Base-by-base conservation (phyloP, 805 yeast genomes). In the Hemisphaericaspora nanyangensis region DNA sequence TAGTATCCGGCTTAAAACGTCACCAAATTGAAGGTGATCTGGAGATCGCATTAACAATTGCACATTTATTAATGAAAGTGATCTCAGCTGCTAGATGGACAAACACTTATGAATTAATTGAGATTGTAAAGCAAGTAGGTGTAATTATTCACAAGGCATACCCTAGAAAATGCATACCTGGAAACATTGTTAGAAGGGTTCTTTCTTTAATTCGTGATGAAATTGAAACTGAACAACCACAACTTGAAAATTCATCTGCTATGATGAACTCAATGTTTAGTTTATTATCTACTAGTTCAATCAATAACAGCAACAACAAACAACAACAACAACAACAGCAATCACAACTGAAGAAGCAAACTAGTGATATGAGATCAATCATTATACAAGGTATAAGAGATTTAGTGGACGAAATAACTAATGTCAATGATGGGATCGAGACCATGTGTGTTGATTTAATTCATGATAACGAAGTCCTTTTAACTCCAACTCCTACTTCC, bases 401-500 rank as follows among this genome's bases (percentile, higher is more conserved):
- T 51, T 72, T 93, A 42, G 80, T 90, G 40, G 98, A 93, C 61
- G 99, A 93, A 61, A 85, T 93, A 39, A 76, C 84, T 17, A 85
- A 85, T 51, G 85, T 86, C 32, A 90, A 88, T 54, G 98, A 91
- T 51, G 91, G 91, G 41, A 82, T 93, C 29, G 95, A 89, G 61
- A 77, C 82, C 43, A 86, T 89, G 81, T 84, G 96, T 13, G 84
- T 83, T 27, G 99, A 93, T 56, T 73, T 93, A 68, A 88, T 93
- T 56, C 98, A 91, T 61, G 97, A 93, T 53, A 85, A 89, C 55
- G 93, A 85, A 59, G 76, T 85, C 17, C 61, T 85, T 31, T 68
- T 88, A 38, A 87, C 97, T 0, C 96, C 98, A n/a, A 89, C 98
- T 0, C 97, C 98, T 5, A 87, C 82, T 30, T 87, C 96, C 0